phyloP scores from a whole-genome alignment of 805 yeast species.

The Schwanniomyces pseudopolymorphus region DNA sequence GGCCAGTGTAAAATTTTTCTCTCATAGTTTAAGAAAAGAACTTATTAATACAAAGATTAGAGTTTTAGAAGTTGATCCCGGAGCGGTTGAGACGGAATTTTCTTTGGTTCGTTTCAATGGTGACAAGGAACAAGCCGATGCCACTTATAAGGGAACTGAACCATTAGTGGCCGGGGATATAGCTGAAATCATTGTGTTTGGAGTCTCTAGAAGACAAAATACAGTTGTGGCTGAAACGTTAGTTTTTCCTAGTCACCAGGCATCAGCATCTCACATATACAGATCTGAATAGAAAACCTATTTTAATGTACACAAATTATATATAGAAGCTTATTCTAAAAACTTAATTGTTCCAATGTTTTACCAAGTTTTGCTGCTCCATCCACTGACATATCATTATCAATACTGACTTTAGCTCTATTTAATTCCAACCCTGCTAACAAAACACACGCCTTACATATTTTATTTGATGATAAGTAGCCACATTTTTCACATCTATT shows the following conservation, averaged over 20 bases:
- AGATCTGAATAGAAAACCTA: constrained; percentile 8
- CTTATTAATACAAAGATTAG: constrained; percentile 34
- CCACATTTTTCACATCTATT: constrained; percentile 87
- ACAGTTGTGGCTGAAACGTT: constrained; percentile 40
- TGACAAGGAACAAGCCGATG: constrained; percentile 28
- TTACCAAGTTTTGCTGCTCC: constrained; percentile 67
- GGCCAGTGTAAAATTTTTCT: constrained; percentile 35
- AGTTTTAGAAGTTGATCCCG: constrained; percentile 41
- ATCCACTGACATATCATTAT: constrained; percentile 47
- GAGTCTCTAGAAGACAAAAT: constrained; percentile 30
- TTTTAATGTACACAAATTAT: background rate
- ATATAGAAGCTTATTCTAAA: constrained; percentile 31
- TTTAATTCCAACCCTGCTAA: constrained; percentile 79
- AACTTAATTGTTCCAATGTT: constrained; percentile 62
- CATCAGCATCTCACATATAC: constrained; percentile 27
- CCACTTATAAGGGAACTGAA: constrained; percentile 33
- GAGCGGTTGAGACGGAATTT: constrained; percentile 42
- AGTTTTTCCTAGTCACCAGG: constrained; percentile 40
- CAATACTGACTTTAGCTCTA: constrained; percentile 65
- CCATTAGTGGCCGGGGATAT: constrained; percentile 37
- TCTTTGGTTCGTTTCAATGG: constrained; percentile 35
- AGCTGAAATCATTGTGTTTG: constrained; percentile 40
- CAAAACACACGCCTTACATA: constrained; percentile 91
- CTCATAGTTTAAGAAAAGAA: constrained; percentile 36
- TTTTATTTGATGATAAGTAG: constrained; percentile 79